phyloP scores from a whole-genome alignment of 2,329 filamentous ascomycete species.

The Dactylellina leptospora region DNA sequence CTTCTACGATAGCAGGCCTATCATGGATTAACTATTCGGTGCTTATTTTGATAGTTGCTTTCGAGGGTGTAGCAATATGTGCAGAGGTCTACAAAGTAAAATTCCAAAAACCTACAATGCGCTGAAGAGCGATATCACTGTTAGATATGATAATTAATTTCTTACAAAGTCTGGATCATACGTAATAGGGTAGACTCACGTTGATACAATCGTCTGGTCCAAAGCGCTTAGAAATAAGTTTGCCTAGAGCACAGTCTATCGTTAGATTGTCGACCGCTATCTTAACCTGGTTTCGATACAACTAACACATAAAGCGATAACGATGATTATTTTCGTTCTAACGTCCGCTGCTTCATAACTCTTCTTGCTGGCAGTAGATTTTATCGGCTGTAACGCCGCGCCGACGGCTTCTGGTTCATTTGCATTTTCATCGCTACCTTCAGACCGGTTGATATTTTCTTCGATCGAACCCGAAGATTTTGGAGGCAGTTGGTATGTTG shows the following conservation, averaged over 20 bases:
- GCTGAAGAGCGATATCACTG: conserved; percentile 5
- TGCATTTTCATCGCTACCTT: conserved; percentile 11
- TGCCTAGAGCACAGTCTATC: conserved; percentile 44
- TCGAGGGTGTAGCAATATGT: no score
- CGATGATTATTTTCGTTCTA: conserved; percentile 56
- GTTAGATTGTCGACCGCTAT: background rate
- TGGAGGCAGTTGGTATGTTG: conserved; percentile 5
- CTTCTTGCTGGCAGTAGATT: conserved; percentile 17
- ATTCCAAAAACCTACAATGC: conserved; percentile 37
- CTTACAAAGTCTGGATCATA: background rate
- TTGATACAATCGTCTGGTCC: conserved; percentile 57
- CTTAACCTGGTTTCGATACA: background rate
- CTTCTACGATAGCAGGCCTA: conserved; percentile 45
- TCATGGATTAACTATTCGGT: background rate
- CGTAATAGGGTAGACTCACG: conserved; percentile 15
- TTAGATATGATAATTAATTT: conserved; percentile 18
- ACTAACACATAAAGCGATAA: conserved; percentile 57
- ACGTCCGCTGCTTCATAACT: conserved; percentile 45
- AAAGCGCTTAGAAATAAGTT: conserved; percentile 57
- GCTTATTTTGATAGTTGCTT: no score
- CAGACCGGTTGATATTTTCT: conserved; percentile 11
- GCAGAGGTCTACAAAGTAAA: background rate
- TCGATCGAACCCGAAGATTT: conserved; percentile 1
- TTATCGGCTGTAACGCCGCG: conserved; percentile 25
- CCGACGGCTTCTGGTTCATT: conserved; percentile 8